Base-by-base conservation (phyloP, 2,329 filamentous ascomycete species). In the Rutstroemia sp. region DNA sequence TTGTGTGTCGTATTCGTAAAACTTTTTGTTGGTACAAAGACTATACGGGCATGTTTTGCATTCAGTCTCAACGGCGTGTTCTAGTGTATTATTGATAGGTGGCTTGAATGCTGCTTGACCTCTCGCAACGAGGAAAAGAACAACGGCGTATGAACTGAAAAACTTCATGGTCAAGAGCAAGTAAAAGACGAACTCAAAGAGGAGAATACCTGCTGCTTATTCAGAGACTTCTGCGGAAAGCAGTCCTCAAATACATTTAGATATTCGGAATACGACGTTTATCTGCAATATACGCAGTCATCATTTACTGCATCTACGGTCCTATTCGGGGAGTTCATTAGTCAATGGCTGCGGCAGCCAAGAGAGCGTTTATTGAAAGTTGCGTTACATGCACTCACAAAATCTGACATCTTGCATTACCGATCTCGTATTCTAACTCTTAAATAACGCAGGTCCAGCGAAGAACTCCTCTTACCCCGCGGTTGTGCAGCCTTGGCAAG, bases 1-100 rank as follows among this genome's bases (percentile, higher is more conserved):
- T 8, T 25, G 23, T 9, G 58, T 57, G 0, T 51, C 30, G 38
- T 60, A 59, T 2, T 51, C 21, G 38, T 63, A 63, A 12, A 51
- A 60, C 17, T 23, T 50, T 16, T 58, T 61, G 21, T 63, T 64
- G 1, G 58, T 58, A 48, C 63, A 64, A 7, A 63, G 57, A 7
- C 51, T 42, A 34, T 62, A 64, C 10, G 63, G 63, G 55, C 63
- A 63, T 10, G 60, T 62, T 19, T 64, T 63, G 34, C 63, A 64
- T 46, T 63, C 61, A 1, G 63, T 63, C 21, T 51, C 39, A 2
- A 64, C 57, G 2, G 56, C 61, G 7, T 5, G 4, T 37, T 63
- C 61, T 14, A 63, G 30, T 2, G 61, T 64, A 27, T 58, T 60
- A 46, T 60, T 64, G 17, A 64, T 55, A 4, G 51, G 17, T 16